phyloP scores from a whole-genome alignment of 140 eudicot genomes.

The Erigeron philadelphicus region DNA sequence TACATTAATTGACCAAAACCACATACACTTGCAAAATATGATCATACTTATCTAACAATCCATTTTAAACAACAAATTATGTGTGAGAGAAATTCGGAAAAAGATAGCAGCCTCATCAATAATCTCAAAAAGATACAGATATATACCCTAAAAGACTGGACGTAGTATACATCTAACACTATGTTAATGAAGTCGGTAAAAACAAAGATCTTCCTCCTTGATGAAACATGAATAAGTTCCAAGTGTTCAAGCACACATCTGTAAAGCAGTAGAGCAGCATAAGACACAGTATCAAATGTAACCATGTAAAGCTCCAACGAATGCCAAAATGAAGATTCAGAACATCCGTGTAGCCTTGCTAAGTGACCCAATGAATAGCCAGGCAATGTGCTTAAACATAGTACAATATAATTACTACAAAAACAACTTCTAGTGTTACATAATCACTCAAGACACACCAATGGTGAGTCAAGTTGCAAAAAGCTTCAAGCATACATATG shows the following conservation, averaged over 20 bases:
- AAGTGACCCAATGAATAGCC: not conserved
- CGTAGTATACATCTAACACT: too few species aligned
- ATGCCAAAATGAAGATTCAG: too few species aligned
- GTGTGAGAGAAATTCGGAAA: not conserved
- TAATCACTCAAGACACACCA: not conserved
- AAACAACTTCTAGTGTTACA: not conserved
- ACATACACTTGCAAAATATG: constrained; percentile 13
- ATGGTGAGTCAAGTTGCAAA: not conserved
- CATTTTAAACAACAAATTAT: not conserved
- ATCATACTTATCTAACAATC: not conserved
- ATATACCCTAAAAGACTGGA: too few species aligned
- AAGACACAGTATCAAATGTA: too few species aligned
- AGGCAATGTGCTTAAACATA: constrained; percentile 4
- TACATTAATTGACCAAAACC: constrained; percentile 5
- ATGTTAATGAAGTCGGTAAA: too few species aligned
- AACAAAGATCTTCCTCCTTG: too few species aligned
- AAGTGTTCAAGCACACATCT: too few species aligned
- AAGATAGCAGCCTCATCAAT: not conserved
- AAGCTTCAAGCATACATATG: constrained; percentile 12
- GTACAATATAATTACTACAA: not conserved
- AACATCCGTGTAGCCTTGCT: not conserved
- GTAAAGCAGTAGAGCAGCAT: too few species aligned
- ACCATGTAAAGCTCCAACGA: not conserved
- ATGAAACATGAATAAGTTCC: too few species aligned
- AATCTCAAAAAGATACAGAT: too few species aligned